Conservation (phyloP, 306 rosid genomes). For the Erythrophleum fordii region DNA sequence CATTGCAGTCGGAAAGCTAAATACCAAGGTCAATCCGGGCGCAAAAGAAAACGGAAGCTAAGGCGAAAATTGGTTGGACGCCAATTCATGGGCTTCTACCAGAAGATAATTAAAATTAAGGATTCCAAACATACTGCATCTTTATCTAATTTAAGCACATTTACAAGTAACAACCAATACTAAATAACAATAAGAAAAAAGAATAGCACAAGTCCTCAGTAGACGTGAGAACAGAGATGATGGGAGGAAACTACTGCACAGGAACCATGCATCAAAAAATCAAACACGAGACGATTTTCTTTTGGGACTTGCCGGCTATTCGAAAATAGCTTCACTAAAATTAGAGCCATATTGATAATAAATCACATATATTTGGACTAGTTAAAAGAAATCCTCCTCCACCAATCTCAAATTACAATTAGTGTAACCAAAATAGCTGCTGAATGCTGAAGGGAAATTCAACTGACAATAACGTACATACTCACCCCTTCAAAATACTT, state of each 20-base stretch:
- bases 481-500: constrained; percentile 31
- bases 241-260: not conserved
- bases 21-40: not conserved
- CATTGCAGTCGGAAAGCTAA: no score
- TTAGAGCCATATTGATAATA: not conserved
- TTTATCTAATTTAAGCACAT: not conserved
- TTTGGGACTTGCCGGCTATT: not conserved
- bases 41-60: no score
- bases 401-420: constrained; percentile 19
- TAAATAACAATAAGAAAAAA: not conserved
- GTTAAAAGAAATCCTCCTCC: not conserved
- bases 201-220: not conserved
- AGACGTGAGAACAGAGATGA: not conserved
- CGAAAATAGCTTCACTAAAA: not conserved
- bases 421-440: not conserved
- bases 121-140: not conserved
- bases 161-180: not conserved
- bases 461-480: constrained; percentile 5
- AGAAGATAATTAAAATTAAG: no score
- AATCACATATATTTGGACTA: not conserved
- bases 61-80: no score
- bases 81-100: no score
- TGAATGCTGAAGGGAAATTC: constrained; percentile 5
- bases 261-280: not conserved
- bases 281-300: not conserved